Evolutionary conservation across 805 yeast species (phyloP).

Genomic region (Wickerhamiella azyma): DNA sequence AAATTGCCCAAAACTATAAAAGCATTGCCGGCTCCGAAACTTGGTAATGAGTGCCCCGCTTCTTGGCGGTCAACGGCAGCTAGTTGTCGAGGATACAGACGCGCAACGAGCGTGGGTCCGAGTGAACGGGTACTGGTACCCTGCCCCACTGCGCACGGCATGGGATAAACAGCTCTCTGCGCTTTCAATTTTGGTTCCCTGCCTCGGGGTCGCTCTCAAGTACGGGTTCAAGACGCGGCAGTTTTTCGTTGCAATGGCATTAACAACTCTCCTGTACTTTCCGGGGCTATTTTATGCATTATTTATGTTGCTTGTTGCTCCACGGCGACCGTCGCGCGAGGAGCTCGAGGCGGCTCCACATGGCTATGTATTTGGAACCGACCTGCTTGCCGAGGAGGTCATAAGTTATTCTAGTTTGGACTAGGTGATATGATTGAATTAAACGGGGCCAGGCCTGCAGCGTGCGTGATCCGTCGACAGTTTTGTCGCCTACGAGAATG

Average conservation of each 20-base stretch:
- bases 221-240: constrained; percentile 5
- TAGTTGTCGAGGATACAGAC: background rate
- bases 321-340: constrained; percentile 4
- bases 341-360: constrained; percentile 4
- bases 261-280: constrained; percentile 4
- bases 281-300: constrained; percentile 7
- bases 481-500: too few species aligned
- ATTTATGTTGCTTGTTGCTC: constrained; percentile 1
- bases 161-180: constrained; percentile 14
- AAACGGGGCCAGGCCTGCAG: too few species aligned
- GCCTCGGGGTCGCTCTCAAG: constrained; percentile 10
- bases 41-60: background rate
- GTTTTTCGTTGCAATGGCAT: background rate
- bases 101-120: constrained; percentile 2
- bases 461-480: too few species aligned
- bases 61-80: background rate
- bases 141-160: constrained; percentile 1
- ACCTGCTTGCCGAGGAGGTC: constrained; percentile 3
- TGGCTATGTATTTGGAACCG: constrained; percentile 6
- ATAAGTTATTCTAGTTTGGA: background rate
- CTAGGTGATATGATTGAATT: background rate
- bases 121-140: constrained; percentile 5
- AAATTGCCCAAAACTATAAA: too few species aligned
- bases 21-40: too few species aligned
- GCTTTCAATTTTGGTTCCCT: constrained; percentile 11